Conservation (phyloP, 148 eudicot species). For the Polygonum aviculare region DNA sequence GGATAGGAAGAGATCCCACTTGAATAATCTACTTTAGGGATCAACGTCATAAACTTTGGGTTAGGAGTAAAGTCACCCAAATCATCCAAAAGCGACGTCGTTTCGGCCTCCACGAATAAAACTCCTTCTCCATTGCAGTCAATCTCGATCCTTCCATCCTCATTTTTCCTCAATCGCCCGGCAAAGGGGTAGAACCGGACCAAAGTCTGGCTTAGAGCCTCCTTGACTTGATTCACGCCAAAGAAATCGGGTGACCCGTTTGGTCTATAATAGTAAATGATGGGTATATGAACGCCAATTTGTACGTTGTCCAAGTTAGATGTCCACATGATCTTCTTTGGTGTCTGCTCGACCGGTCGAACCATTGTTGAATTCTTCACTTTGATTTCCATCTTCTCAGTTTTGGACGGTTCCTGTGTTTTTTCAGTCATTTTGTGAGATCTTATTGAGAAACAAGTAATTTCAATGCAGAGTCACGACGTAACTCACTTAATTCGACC, state of each 20-base stretch:
- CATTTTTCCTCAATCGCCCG: conserved; percentile 9
- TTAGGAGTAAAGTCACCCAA: conserved; percentile 39
- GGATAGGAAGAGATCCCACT: conserved; percentile 23
- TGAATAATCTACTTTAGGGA: conserved; percentile 28
- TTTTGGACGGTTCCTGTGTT: neutral
- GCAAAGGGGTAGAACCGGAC: conserved; percentile 26
- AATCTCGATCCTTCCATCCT: conserved; percentile 14
- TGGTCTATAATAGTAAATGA: conserved; percentile 9
- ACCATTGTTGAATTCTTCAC: conserved; percentile 17
- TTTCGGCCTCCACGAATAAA: conserved; percentile 18
- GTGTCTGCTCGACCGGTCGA: conserved; percentile 13
- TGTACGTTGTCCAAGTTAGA: neutral
- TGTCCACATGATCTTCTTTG: conserved; percentile 16
- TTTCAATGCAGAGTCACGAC: too few species aligned
- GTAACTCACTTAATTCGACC: too few species aligned
- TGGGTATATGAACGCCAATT: neutral
- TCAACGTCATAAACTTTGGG: conserved; percentile 19
- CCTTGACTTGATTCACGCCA: conserved; percentile 6
- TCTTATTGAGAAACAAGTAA: too few species aligned
- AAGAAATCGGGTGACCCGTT: conserved; percentile 9
- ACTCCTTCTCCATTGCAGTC: conserved; percentile 23
- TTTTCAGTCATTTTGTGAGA: too few species aligned
- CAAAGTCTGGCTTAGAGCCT: conserved; percentile 15
- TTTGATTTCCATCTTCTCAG: neutral
- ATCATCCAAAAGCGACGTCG: conserved; percentile 20